A percentile compares a stretch with the other conserved stretches of the same genome.
phyloP scores from a whole-genome alignment of 2,329 filamentous ascomycete genomes.

The Xylaria sp. region DNA sequence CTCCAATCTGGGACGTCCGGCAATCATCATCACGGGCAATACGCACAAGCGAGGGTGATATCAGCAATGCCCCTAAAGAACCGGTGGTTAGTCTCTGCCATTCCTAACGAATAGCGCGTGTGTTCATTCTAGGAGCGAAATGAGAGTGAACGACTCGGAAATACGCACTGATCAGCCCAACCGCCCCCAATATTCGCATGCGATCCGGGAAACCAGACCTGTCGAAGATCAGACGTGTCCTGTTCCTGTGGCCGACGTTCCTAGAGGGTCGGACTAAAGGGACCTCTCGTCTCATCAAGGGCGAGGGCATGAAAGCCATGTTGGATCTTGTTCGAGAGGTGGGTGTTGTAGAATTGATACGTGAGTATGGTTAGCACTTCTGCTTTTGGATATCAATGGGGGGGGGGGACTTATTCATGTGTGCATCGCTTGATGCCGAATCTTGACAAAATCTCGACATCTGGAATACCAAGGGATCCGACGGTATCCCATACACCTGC shows the following conservation, averaged over 20 bases:
- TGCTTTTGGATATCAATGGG: neutral
- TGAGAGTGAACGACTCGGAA: neutral
- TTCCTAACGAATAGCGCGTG: neutral
- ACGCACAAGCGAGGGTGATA: constrained; percentile 35
- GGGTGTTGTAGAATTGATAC: constrained; percentile 51
- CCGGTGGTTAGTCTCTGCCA: neutral
- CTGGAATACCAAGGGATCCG: constrained; percentile 38
- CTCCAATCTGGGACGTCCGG: neutral
- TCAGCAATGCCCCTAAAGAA: constrained; percentile 32
- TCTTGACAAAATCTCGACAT: constrained; percentile 35
- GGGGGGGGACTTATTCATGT: constrained; percentile 40
- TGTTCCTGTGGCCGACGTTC: constrained; percentile 38
- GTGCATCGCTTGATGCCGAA: constrained; percentile 43
- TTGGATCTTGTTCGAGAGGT: constrained; percentile 47
- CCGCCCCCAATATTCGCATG: constrained; percentile 69
- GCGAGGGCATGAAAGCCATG: constrained; percentile 57
- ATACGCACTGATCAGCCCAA: constrained; percentile 44
- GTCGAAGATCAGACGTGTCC: constrained; percentile 41
- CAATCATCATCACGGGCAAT: neutral
- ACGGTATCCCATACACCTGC: constrained; percentile 49
- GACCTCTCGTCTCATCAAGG: constrained; percentile 50
- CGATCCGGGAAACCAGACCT: constrained; percentile 64
- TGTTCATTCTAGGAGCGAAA: neutral
- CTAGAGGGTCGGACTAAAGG: constrained; percentile 54
- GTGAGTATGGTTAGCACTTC: constrained; percentile 34